A percentile compares a stretch with the other conserved stretches of the same genome.
Evolutionary conservation across 768 basidiomycete species (phyloP).

Genomic region (Lactarius evosmus): DNA sequence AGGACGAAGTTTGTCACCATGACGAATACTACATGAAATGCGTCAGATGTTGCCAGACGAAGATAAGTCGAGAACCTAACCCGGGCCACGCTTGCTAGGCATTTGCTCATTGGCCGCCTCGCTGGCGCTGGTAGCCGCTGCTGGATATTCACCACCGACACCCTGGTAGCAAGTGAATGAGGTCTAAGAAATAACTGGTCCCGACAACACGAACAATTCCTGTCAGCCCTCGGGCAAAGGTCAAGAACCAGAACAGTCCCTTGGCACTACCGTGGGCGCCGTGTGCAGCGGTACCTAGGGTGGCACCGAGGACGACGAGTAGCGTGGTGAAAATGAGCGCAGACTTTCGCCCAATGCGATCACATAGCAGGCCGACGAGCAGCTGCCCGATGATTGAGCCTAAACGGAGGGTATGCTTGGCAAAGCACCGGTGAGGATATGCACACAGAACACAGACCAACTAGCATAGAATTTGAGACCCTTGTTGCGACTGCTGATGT

Average conservation of each 20-base stretch:
- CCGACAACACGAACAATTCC: slow-evolving; percentile 48
- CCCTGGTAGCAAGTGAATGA: slow-evolving; percentile 40
- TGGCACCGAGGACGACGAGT: slow-evolving; percentile 66
- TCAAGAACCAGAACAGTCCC: slow-evolving; percentile 74
- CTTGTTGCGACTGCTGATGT: slow-evolving; percentile 60
- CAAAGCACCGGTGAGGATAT: neutral
- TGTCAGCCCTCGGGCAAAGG: slow-evolving; percentile 65
- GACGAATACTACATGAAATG: slow-evolving; percentile 50
- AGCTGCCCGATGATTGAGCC: slow-evolving; percentile 64
- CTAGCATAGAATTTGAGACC: slow-evolving; percentile 66
- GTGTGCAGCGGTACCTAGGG: slow-evolving; percentile 63
- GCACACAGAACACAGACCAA: slow-evolving; percentile 44
- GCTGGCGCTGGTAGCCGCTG: slow-evolving; percentile 62
- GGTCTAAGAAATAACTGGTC: neutral
- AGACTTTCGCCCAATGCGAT: slow-evolving; percentile 65
- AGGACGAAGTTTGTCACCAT: slow-evolving; percentile 73
- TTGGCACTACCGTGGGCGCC: slow-evolving; percentile 51
- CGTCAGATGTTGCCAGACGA: slow-evolving; percentile 1
- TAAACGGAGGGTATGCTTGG: slow-evolving; percentile 29
- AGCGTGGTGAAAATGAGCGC: slow-evolving; percentile 66
- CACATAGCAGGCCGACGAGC: slow-evolving; percentile 64
- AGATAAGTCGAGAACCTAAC: slow-evolving; percentile 33
- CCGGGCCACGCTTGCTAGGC: slow-evolving; percentile 54
- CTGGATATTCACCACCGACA: slow-evolving; percentile 77
- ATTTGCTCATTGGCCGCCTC: slow-evolving; percentile 74